phyloP scores from a whole-genome alignment of 2,329 filamentous ascomycete species.

The Fusarium sp. region DNA sequence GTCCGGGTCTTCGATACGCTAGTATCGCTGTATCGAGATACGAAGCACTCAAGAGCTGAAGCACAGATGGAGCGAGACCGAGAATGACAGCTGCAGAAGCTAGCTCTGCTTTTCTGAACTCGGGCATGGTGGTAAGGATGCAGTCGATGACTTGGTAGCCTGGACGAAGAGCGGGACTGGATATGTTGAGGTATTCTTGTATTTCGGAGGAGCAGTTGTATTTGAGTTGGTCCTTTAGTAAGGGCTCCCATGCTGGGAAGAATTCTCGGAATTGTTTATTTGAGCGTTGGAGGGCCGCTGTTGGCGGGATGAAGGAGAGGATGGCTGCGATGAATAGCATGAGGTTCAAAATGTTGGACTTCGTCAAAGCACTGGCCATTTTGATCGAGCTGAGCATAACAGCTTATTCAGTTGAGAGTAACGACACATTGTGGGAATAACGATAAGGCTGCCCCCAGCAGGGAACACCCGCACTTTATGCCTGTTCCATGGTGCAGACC shows the following conservation, averaged over 20 bases:
- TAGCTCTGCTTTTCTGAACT: slow-evolving; percentile 41
- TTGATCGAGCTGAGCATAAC: background rate
- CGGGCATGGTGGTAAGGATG: slow-evolving; percentile 31
- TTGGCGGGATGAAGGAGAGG: background rate
- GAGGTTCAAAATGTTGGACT: background rate
- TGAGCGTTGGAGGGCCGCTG: slow-evolving; percentile 11
- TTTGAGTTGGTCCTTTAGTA: slow-evolving; percentile 4
- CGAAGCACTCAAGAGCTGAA: slow-evolving; percentile 32
- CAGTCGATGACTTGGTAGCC: slow-evolving; percentile 30
- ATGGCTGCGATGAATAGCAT: background rate
- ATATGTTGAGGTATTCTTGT: background rate
- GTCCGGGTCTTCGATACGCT: slow-evolving; percentile 23
- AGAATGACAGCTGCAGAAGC: slow-evolving; percentile 36
- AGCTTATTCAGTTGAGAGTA: background rate
- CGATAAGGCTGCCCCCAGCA: too few relatives aligned
- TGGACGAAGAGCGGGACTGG: background rate
- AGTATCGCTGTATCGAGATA: slow-evolving; percentile 38
- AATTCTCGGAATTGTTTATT: slow-evolving; percentile 24
- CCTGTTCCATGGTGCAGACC: background rate
- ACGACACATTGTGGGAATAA: background rate
- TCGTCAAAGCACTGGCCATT: background rate
- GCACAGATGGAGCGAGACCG: slow-evolving; percentile 27
- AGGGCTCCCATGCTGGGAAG: slow-evolving; percentile 28
- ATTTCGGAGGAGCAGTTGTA: background rate
- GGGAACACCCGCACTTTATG: background rate